Conservation (phyloP, 2,329 filamentous ascomycete genomes). For the Venturia effusa region DNA sequence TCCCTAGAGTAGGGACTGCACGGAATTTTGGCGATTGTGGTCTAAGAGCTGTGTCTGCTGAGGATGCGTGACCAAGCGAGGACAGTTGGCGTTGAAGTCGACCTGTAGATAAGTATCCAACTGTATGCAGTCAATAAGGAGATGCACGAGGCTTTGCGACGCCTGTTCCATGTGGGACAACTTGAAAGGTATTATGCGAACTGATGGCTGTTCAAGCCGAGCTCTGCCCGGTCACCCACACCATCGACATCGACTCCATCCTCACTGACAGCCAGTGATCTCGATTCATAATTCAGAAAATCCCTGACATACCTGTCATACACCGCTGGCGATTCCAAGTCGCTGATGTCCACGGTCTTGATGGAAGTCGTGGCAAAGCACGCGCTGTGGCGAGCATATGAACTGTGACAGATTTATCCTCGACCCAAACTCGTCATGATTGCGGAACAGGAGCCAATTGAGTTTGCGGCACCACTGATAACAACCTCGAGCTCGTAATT, state of each 20-base stretch:
- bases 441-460: too few species aligned
- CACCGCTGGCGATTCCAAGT: background rate
- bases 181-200: too few species aligned
- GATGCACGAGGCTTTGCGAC: background rate
- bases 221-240: too few species aligned
- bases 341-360: background rate
- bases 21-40: background rate
- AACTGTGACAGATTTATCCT: too few species aligned
- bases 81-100: background rate
- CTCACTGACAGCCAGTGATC: too few species aligned
- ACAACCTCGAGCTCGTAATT: background rate
- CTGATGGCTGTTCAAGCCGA: too few species aligned
- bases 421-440: too few species aligned
- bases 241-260: too few species aligned
- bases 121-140: background rate
- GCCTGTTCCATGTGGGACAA: too few species aligned
- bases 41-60: background rate
- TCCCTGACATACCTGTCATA: background rate
- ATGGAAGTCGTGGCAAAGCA: background rate
- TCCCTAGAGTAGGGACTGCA: background rate
- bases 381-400: background rate
- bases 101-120: background rate
- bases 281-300: too few species aligned
- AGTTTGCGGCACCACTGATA: too few species aligned
- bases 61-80: background rate